Evolutionary conservation across 495 filamentous ascomycete genomes (phyloP).

Genomic region (Aspergillus biplanus): DNA sequence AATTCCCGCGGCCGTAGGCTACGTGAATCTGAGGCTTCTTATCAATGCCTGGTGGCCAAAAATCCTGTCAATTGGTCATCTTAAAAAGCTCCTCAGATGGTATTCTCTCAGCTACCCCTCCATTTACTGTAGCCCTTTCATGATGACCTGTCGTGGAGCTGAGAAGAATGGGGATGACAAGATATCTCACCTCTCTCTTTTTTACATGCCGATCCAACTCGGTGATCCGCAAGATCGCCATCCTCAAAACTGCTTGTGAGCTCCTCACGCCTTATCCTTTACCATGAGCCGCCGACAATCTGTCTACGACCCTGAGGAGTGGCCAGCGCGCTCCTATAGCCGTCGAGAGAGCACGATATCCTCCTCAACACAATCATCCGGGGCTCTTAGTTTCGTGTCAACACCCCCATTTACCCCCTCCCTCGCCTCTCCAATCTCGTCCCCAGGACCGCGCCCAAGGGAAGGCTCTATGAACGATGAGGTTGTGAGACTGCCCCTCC

Average conservation of each 20-base stretch:
- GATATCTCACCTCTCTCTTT: conserved; percentile 6
- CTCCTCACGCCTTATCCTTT: conserved; percentile 10
- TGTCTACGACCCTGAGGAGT: conserved; percentile 38
- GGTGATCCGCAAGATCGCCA: conserved; percentile 30
- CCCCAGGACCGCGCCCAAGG: conserved; percentile 37
- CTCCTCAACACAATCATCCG: conserved; percentile 45
- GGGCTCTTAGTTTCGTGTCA: conserved; percentile 41
- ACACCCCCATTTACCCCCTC: conserved; percentile 24
- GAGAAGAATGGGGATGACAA: conserved; percentile 16
- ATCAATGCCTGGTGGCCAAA: conserved; percentile 1
- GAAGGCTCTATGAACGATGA: conserved; percentile 42
- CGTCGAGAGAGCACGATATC: conserved; percentile 44
- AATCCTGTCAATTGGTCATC: conserved; percentile 3
- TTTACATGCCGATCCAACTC: conserved; percentile 26
- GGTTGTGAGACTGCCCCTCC: conserved; percentile 40
- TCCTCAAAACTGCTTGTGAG: conserved; percentile 13
- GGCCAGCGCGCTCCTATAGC: conserved; percentile 34
- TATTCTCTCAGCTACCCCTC: conserved; percentile 10
- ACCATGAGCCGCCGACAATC: conserved; percentile 34
- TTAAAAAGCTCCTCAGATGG: neutral
- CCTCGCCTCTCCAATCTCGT: conserved; percentile 36
- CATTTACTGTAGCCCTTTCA: conserved; percentile 9
- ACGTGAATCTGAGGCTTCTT: conserved; percentile 17
- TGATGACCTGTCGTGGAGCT: conserved; percentile 2
- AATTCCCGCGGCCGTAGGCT: conserved; percentile 22